Evolutionary conservation across 1,139 yeast species (phyloP), one percentile per base, ranked within the genome.

Genomic region (Hanseniaspora uvarum): DNA sequence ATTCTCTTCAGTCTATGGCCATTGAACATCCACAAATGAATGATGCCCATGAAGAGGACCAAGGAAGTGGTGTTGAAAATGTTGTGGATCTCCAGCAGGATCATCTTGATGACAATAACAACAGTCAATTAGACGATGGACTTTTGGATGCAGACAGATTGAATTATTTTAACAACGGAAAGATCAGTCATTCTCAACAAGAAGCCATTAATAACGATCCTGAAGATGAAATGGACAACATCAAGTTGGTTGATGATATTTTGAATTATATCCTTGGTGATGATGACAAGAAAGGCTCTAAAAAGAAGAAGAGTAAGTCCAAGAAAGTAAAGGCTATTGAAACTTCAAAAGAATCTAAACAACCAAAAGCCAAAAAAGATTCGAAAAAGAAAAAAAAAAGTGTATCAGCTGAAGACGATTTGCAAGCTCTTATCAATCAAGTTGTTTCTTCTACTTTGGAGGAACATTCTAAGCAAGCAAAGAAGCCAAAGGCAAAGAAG

Each of bases 351-450:
- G 18, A 26, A 2, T 12, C 34, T 6, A 39, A 40, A 28, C 30
- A 31, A 12, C 3, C 44, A 14, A 45, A 45, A 19, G 12, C 31
- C 7, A 45, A 52, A 31, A 52, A 45, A 21, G 45, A 43, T 14
- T 44, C 49, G 7, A 51, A 44, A 34, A 43, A 36, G 23, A 49
- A 49, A 16, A 31, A 38, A n/a, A 24, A 38, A 11, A 16, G 26
- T 19, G 34, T 34, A 2, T 38, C 45, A 8, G 53, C 37, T 18
- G 43, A 46, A 8, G 50, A 50, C 19, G 53, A 50, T 19, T 21
- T 50, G 4, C 53, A 50, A 26, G 53, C 53, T 23, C 44, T 50
- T 26, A 50, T 50, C 26, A 50, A 50, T 21, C 53, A 50, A 37
- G 53, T 50, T 44, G 53, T 50, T 6, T 50, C 53, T 4, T 43